phyloP scores from a whole-genome alignment of 768 basidiomycete species.

The Collybia sp. region DNA sequence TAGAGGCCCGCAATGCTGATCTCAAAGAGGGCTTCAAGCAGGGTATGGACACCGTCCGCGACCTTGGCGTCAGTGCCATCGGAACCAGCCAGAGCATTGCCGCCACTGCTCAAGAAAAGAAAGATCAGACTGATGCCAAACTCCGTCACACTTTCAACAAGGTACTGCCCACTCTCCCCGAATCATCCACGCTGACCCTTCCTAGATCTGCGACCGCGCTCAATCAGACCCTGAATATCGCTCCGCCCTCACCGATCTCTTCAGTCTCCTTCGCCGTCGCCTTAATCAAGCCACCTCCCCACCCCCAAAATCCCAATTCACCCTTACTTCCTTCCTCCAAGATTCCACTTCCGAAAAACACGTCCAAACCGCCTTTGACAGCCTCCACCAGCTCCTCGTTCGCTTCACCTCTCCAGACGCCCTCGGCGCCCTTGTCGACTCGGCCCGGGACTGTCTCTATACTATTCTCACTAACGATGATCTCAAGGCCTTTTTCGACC shows the following conservation, averaged over 20 bases:
- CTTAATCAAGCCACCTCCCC: constrained; percentile 46
- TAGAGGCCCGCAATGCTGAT: constrained; percentile 44
- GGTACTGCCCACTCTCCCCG: constrained; percentile 25
- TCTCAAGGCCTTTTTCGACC: constrained; percentile 50
- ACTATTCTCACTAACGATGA: constrained; percentile 50
- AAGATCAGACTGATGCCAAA: constrained; percentile 33
- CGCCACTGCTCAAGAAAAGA: constrained; percentile 36
- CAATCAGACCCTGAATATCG: constrained; percentile 58
- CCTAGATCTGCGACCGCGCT: constrained; percentile 59
- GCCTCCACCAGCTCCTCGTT: constrained; percentile 42
- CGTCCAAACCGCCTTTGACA: constrained; percentile 44
- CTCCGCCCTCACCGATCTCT: constrained; percentile 50
- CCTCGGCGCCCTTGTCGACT: constrained; percentile 42
- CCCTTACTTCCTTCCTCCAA: constrained; percentile 50
- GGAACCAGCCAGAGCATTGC: constrained; percentile 43
- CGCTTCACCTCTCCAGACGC: constrained; percentile 46
- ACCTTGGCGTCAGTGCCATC: constrained; percentile 51
- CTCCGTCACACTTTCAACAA: constrained; percentile 49
- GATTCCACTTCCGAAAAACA: constrained; percentile 65
- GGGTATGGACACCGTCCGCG: constrained; percentile 63
- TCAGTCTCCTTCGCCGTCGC: constrained; percentile 54
- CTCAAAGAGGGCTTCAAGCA: constrained; percentile 55
- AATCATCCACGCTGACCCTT: not conserved
- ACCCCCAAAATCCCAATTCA: constrained; percentile 38
- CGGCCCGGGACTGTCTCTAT: constrained; percentile 36